Evolutionary conservation across 2,329 filamentous ascomycete species (phyloP), one percentile per base, ranked within the genome.

Genomic region (Grosmannia serpens): DNA sequence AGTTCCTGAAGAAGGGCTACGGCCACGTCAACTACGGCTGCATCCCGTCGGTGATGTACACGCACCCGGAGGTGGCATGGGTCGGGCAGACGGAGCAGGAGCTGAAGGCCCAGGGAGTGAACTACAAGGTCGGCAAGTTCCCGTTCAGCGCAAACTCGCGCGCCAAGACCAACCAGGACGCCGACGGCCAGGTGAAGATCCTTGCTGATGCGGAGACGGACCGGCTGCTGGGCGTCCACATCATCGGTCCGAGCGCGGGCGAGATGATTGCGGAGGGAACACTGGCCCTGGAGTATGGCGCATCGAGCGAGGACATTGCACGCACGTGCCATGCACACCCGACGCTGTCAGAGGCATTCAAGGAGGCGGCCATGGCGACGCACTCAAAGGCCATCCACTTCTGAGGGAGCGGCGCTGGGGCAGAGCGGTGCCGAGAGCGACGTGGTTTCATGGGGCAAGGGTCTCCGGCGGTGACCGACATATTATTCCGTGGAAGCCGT

Each of bases 211-310:
- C 91, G 56, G 89, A 97, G 82, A 99, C 94, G 41, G 94, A 99
- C 75, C 85, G 94, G 66, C 87, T 99, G 66, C 80, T 99, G 63
- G 94, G 94, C 65, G 87, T 96, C 64, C 94, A 99, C 81, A 97
- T 99, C 74, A 87, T 99, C 67, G 94, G 94, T 61, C 82, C 94
- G 67, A 94, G 94, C 72, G 94, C 94, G 50, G 94, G 94, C 69
- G 94, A 99, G 81, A 97, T 99, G 94, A 96, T 99, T 77, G 94
- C 94, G 2, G 94, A 99, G 78, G 94, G 88, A 64, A 94, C 91
- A 15, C 79, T 99, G 69, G 94, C 94, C 59, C 79, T 99, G 55
- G 94, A 99, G 78, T 99, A 99, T 70, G 94, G 94, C 64, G 94
- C 94, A 33, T 94, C 88, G 64, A 91, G 85, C 68, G 94, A 99